phyloP scores from a whole-genome alignment of 1,139 yeast species.

The Candida dubliniensis region DNA sequence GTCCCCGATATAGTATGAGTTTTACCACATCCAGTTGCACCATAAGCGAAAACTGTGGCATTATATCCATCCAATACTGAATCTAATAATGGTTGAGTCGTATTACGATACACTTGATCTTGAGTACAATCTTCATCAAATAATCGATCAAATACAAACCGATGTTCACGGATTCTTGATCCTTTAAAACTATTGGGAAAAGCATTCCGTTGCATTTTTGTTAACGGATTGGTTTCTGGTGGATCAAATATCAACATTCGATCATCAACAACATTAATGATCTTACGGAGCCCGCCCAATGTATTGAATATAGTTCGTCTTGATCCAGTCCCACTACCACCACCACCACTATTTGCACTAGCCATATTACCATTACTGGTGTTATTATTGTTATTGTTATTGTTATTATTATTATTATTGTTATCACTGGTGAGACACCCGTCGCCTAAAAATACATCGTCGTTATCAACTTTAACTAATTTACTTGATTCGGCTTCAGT shows the following conservation, averaged over 20 bases:
- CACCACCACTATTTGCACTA: background rate
- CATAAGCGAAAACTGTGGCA: constrained; percentile 94
- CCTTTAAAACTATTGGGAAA: constrained; percentile 38
- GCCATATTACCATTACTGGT: background rate
- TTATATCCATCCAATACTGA: constrained; percentile 81
- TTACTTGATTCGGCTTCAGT: constrained; percentile 55
- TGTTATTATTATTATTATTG: constrained; percentile 2
- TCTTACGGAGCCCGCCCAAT: constrained; percentile 64
- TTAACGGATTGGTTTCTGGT: constrained; percentile 68
- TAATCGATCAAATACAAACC: constrained; percentile 78
- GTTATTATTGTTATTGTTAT: background rate
- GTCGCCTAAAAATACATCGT: constrained; percentile 53
- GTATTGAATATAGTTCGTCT: constrained; percentile 8
- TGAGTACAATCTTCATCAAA: constrained; percentile 69
- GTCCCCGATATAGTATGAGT: constrained; percentile 88
- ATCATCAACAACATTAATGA: constrained; percentile 83
- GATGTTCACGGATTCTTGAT: constrained; percentile 64
- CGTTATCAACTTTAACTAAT: constrained; percentile 37
- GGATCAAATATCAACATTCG: constrained; percentile 90
- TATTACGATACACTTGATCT: constrained; percentile 61
- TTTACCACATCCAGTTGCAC: constrained; percentile 92
- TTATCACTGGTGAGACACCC: constrained; percentile 42
- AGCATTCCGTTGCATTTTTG: constrained; percentile 58
- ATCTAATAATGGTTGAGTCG: constrained; percentile 73
- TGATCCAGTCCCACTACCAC: too few species aligned